phyloP scores from a whole-genome alignment of 129 eudicot genomes.

The Smallanthus sonchifolius region DNA sequence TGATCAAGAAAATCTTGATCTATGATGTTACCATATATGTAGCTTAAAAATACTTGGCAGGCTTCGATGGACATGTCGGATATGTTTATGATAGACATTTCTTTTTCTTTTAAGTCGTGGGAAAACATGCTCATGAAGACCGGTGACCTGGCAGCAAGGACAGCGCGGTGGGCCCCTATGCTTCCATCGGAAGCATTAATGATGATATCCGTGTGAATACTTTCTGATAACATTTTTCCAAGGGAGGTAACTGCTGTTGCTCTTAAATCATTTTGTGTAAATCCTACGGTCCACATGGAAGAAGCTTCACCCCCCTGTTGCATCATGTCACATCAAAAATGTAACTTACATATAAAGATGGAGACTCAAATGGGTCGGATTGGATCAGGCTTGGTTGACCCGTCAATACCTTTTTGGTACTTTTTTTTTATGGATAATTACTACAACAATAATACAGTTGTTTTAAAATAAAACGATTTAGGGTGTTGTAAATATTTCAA shows the following conservation, averaged over 20 bases:
- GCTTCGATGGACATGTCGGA: slow-evolving; percentile 85
- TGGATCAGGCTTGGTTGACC: neutral
- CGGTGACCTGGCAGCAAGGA: slow-evolving; percentile 84
- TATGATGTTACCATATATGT: slow-evolving; percentile 65
- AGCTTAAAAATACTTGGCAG: slow-evolving; percentile 64
- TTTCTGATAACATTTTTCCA: slow-evolving; percentile 74
- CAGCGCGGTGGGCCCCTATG: slow-evolving; percentile 86
- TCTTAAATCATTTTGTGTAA: slow-evolving; percentile 40
- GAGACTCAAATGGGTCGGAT: neutral
- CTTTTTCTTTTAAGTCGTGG: slow-evolving; percentile 85
- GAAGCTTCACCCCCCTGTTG: slow-evolving; percentile 65
- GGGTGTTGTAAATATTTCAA: neutral
- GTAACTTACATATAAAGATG: neutral
- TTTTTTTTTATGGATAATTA: neutral
- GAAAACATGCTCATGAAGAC: slow-evolving; percentile 93
- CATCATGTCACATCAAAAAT: slow-evolving; percentile 3
- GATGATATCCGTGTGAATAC: slow-evolving; percentile 75
- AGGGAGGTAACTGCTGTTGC: slow-evolving; percentile 62
- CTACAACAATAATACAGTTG: neutral
- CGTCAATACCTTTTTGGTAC: neutral
- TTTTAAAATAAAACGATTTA: neutral
- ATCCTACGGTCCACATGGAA: slow-evolving; percentile 72
- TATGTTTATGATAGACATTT: slow-evolving; percentile 61
- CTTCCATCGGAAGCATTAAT: slow-evolving; percentile 75
- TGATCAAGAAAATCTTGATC: slow-evolving; percentile 61